These are phyloP conservation scores for Cytospora schulzeri DNA, from an alignment of 2,329 filamentous ascomycete genomes.

Conservation along the genomic window DNA sequence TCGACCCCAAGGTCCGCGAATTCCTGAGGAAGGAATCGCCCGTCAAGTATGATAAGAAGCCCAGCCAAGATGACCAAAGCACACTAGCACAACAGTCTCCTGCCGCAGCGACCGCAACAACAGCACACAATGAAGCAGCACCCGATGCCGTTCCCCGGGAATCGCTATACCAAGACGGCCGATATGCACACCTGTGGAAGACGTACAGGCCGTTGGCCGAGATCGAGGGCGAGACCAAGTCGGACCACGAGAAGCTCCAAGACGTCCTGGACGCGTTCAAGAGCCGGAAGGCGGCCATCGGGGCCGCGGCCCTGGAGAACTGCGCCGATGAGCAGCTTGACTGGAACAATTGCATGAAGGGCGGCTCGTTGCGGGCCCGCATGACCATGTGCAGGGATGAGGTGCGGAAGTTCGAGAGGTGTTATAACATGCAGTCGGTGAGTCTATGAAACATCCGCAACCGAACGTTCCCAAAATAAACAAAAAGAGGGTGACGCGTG, in stretches of 20 bases:
- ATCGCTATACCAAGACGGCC: constrained; percentile 61
- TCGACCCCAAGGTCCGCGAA: constrained; percentile 81
- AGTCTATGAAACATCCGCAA: neutral
- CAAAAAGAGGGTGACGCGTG: neutral
- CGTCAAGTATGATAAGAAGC: constrained; percentile 58
- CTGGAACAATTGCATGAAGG: constrained; percentile 79
- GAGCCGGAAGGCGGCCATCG: constrained; percentile 75
- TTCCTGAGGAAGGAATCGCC: constrained; percentile 84
- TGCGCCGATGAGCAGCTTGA: constrained; percentile 85
- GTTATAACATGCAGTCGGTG: constrained; percentile 86
- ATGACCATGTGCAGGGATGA: constrained; percentile 81
- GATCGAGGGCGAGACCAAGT: constrained; percentile 69
- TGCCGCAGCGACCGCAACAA: constrained; percentile 6
- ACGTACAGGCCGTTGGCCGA: constrained; percentile 75
- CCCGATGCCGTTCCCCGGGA: constrained; percentile 46
- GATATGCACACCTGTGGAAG: constrained; percentile 87
- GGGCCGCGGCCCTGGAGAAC: constrained; percentile 85
- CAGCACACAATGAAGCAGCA: constrained; percentile 23
- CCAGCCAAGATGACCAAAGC: constrained; percentile 22
- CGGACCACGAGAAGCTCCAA: constrained; percentile 77
- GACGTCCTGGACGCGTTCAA: constrained; percentile 85
- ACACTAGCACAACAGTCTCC: constrained; percentile 5
- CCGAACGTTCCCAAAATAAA: too few species aligned
- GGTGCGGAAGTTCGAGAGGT: constrained; percentile 77
- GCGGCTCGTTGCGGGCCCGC: constrained; percentile 66